These are phyloP conservation scores for Blechomonas ayalai DNA, from an alignment of 208 protist species.

Conservation along the genomic window DNA sequence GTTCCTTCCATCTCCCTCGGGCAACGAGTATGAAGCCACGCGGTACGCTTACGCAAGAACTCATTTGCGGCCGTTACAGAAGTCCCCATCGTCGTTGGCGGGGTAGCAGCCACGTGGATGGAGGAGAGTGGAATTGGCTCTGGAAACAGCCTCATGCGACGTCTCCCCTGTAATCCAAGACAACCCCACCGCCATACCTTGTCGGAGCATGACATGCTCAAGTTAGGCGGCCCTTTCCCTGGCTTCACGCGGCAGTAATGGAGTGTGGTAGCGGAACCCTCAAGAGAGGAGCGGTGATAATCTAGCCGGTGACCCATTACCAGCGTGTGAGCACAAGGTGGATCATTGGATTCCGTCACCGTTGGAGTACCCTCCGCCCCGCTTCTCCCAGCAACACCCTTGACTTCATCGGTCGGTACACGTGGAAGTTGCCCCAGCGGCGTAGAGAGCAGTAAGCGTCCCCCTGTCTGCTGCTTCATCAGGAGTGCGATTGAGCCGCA, in stretches of 20 bases:
- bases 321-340: no score
- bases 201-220: slow-evolving; percentile 88
- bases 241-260: slow-evolving; percentile 81
- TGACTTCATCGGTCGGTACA: no score
- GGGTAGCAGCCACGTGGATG: slow-evolving; percentile 28
- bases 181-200: slow-evolving; percentile 79
- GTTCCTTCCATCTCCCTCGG: no score
- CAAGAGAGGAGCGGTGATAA: no score
- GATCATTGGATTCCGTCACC: no score
- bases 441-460: slow-evolving; percentile 39
- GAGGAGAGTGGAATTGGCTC: slow-evolving; percentile 27
- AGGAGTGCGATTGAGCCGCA: slow-evolving; percentile 58
- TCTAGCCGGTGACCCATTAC: no score
- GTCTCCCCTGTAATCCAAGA: slow-evolving; percentile 60
- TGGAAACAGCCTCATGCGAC: slow-evolving; percentile 26
- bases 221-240: slow-evolving; percentile 59
- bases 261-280: no score
- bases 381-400: not conserved
- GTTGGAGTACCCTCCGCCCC: no score
- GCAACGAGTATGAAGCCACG: no score
- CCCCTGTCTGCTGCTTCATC: slow-evolving; percentile 26
- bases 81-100: no score
- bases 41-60: no score
- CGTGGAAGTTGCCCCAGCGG: slow-evolving; percentile 18
- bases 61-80: no score